Conservation (phyloP, 495 filamentous ascomycete genomes). For the Hypoxylon crocopeplum region DNA sequence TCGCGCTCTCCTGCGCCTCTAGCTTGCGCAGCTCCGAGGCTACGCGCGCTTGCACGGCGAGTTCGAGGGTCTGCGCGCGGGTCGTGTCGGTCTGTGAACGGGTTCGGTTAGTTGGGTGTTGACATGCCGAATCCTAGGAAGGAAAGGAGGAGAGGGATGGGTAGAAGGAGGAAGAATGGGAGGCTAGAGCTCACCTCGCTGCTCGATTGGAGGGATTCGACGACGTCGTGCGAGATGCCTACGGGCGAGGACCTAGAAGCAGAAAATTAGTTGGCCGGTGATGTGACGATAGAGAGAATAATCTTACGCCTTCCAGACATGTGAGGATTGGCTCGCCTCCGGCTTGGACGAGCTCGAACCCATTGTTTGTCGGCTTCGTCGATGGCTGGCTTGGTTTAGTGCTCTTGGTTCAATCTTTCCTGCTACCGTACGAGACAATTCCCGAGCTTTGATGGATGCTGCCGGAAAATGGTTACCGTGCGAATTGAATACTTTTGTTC, state of each 20-base stretch:
- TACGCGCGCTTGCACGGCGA: slow-evolving; percentile 88
- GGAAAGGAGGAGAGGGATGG: neutral
- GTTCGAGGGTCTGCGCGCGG: slow-evolving; percentile 81
- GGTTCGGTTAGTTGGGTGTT: slow-evolving; percentile 2
- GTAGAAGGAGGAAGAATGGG: neutral
- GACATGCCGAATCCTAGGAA: neutral
- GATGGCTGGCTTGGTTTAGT: slow-evolving; percentile 1
- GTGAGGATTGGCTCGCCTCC: slow-evolving; percentile 43
- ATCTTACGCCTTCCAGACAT: slow-evolving; percentile 58
- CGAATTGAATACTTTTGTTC: too few species aligned
- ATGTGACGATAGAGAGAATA: neutral
- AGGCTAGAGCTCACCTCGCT: slow-evolving; percentile 70
- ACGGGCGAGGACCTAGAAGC: slow-evolving; percentile 75
- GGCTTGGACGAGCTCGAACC: slow-evolving; percentile 59
- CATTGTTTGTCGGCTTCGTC: slow-evolving; percentile 46
- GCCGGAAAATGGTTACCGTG: slow-evolving; percentile 30
- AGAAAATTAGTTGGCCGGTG: slow-evolving; percentile 7
- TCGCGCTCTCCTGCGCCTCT: slow-evolving; percentile 59
- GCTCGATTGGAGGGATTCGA: slow-evolving; percentile 81
- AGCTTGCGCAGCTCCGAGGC: slow-evolving; percentile 80
- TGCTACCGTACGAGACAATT: slow-evolving; percentile 13
- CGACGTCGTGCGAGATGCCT: slow-evolving; percentile 83
- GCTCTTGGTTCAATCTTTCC: slow-evolving; percentile 13
- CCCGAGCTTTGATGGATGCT: slow-evolving; percentile 17
- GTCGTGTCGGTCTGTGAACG: slow-evolving; percentile 77